phyloP scores from a whole-genome alignment of 2,329 filamentous ascomycete genomes.

The Fusarium graminum region DNA sequence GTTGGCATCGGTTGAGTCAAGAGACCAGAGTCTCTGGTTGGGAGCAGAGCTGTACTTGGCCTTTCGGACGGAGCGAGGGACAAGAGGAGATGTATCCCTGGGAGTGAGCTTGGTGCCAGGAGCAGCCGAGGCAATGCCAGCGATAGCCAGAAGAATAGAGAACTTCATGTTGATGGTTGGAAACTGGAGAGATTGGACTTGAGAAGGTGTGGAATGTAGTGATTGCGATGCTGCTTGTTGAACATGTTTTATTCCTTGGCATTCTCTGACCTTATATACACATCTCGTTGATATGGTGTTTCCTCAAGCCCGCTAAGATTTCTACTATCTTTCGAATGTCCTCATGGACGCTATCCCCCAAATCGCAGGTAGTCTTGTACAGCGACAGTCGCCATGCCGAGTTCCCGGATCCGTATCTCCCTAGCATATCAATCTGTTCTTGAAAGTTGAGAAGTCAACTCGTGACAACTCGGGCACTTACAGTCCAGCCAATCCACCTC shows the following conservation, averaged over 20 bases:
- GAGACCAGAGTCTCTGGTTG: slow-evolving; percentile 10
- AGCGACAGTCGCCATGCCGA: slow-evolving; percentile 2
- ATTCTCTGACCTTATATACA: background rate
- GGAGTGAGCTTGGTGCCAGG: slow-evolving; percentile 17
- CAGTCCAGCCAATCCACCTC: background rate
- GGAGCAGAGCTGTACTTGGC: slow-evolving; percentile 18
- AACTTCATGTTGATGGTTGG: slow-evolving; percentile 21
- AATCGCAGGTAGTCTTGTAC: background rate
- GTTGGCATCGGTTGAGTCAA: slow-evolving; percentile 5
- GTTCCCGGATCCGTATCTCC: background rate
- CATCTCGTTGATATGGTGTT: rapidly evolving
- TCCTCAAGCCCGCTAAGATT: rapidly evolving
- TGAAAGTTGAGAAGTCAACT: background rate
- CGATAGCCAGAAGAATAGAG: slow-evolving; percentile 10
- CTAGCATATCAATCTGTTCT: background rate
- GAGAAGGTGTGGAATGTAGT: background rate
- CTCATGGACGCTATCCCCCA: background rate
- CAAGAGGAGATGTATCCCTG: slow-evolving; percentile 12
- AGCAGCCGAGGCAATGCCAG: slow-evolving; percentile 8
- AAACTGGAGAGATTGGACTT: background rate
- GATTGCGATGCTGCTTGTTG: background rate
- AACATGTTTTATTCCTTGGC: background rate
- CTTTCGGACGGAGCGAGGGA: slow-evolving; percentile 14
- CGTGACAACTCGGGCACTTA: background rate
- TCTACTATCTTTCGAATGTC: background rate